phyloP scores from a whole-genome alignment of 768 basidiomycete species.

The Galerina marginata region DNA sequence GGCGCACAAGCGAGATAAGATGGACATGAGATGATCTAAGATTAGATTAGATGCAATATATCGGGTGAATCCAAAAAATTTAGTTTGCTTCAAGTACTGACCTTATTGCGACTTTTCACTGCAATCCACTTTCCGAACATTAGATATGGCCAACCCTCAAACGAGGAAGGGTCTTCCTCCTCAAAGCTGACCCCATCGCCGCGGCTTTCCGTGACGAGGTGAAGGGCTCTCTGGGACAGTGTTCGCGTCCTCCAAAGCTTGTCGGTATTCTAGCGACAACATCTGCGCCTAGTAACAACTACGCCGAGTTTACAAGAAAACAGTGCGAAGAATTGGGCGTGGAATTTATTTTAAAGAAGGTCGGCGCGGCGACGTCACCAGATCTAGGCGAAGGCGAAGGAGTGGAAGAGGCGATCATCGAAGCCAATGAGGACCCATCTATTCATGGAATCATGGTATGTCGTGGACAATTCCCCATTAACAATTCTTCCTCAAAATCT shows the following conservation, averaged over 20 bases:
- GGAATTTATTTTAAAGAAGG: slow-evolving; percentile 78
- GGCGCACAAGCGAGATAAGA: background rate
- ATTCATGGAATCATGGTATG: slow-evolving; percentile 96
- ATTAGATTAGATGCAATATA: slow-evolving; percentile 11
- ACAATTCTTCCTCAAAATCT: background rate
- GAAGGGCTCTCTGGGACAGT: slow-evolving; percentile 44
- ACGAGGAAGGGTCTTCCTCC: slow-evolving; percentile 75
- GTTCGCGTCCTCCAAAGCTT: slow-evolving; percentile 64
- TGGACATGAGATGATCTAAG: slow-evolving; percentile 10
- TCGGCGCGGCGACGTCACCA: slow-evolving; percentile 64
- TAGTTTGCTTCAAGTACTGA: background rate
- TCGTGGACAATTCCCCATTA: slow-evolving; percentile 8
- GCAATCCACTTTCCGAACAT: background rate
- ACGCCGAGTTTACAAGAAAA: slow-evolving; percentile 90
- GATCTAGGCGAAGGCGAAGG: slow-evolving; percentile 80
- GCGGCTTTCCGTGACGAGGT: slow-evolving; percentile 75
- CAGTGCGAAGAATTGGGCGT: slow-evolving; percentile 91
- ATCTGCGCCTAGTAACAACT: slow-evolving; percentile 77
- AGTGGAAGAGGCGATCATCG: slow-evolving; percentile 94
- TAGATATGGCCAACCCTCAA: slow-evolving; percentile 19
- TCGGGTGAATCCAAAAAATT: slow-evolving; percentile 4
- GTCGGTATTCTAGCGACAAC: slow-evolving; percentile 92
- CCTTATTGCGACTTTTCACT: background rate
- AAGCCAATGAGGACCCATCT: slow-evolving; percentile 86
- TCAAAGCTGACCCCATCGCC: slow-evolving; percentile 81